Base-by-base conservation (phyloP, 1,284 basidiomycete species). In the Coriolopsis trogii region DNA sequence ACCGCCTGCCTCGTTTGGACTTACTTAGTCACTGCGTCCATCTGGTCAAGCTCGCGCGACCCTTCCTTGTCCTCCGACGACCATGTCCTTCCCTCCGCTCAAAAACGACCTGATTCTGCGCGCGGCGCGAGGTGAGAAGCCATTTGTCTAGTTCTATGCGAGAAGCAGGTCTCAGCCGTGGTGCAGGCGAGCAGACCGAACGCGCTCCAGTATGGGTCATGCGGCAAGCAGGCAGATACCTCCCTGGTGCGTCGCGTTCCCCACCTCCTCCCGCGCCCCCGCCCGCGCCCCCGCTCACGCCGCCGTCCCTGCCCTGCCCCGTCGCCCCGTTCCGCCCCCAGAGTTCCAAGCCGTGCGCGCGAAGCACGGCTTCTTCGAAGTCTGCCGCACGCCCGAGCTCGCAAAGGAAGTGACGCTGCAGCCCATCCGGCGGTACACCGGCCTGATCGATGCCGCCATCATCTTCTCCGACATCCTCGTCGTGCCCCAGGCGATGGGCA, bases 181-280 rank as follows among this genome's bases (percentile, higher is more conserved):
- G 31, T 37, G 39, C 55, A 89, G 93, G 94, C 12, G 87, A 96
- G 72, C 78, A 84, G 69, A 95, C 94, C 0, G 90, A 93, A 65
- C 85, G 93, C 51, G 93, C 96, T 3, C 96, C 96, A 12, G 94
- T 97, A 55, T 99, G 96, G 96, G 91, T 98, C 55, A 99, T 99
- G 96, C 84, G 97, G 28, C 96, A 99, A 70, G 97, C 97, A 18
- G 95, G 96, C 39, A 82, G 95, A 47, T 97, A 97, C 73, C 83
- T 98, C 44, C 95, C 95, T 71, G 95, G 93, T 93, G 65, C 71
- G 78, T 71, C 18, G 13, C 33, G n/a, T 16, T 34, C 33, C 25
- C 28, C 39, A 28, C 28, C 24, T 24, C 24, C 5, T 16, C 24
- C 25, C 33, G 33, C 6, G 6, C 6, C 13, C 20, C 8, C n/a